Evolutionary conservation across 768 basidiomycete genomes (phyloP).

Genomic region (Suillus alpinus): DNA sequence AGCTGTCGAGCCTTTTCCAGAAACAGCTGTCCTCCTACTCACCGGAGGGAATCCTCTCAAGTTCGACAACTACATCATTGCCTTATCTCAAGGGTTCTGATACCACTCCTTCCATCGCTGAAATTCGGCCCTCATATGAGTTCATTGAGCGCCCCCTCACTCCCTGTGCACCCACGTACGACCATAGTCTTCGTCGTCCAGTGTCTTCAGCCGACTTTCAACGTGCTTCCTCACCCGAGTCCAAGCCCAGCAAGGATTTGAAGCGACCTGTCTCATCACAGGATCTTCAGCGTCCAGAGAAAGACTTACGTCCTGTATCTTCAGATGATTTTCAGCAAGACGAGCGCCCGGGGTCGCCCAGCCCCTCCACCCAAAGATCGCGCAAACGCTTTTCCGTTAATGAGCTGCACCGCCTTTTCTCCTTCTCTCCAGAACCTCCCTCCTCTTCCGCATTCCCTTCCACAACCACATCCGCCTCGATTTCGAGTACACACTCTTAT

Average conservation of each 20-base stretch:
- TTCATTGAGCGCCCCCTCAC: slow-evolving; percentile 9
- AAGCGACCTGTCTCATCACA: background rate
- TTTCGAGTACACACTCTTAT: slow-evolving; percentile 8
- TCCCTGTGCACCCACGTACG: slow-evolving; percentile 16
- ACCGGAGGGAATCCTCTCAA: slow-evolving; percentile 16
- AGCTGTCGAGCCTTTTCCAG: slow-evolving; percentile 21
- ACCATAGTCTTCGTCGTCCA: slow-evolving; percentile 10
- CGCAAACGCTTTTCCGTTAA: slow-evolving; percentile 34
- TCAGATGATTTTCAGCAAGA: slow-evolving; percentile 7
- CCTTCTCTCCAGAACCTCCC: slow-evolving; percentile 18
- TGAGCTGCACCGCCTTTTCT: slow-evolving; percentile 34
- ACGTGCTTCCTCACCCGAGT: background rate
- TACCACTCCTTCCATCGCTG: slow-evolving; percentile 21
- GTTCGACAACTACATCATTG: slow-evolving; percentile 8
- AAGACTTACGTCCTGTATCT: slow-evolving; percentile 1
- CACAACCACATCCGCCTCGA: slow-evolving; percentile 10
- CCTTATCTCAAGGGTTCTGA: slow-evolving; percentile 18
- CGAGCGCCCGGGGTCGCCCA: slow-evolving; percentile 32
- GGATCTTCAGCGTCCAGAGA: background rate
- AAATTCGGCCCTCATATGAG: slow-evolving; percentile 7
- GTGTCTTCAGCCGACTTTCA: slow-evolving; percentile 6
- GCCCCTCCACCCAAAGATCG: slow-evolving; percentile 29
- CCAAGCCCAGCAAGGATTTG: background rate
- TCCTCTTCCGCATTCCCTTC: slow-evolving; percentile 6
- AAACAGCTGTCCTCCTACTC: slow-evolving; percentile 19